phyloP scores from a whole-genome alignment of 2,329 filamentous ascomycete genomes.

The Phyllosticta ampelicida region DNA sequence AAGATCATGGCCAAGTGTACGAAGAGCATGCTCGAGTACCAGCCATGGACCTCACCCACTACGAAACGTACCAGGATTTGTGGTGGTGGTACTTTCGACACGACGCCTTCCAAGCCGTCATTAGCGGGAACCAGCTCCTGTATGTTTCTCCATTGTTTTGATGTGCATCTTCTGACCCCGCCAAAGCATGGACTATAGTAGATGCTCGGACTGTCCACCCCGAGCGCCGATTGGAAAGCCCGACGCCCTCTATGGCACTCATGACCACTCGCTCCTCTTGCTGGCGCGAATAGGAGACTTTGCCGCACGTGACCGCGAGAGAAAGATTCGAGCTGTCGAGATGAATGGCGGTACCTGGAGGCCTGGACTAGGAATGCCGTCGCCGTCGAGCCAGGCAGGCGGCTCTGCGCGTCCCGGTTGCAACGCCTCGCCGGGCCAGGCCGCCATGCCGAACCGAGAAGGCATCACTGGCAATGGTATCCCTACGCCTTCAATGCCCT shows the following conservation, averaged over 20 bases:
- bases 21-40: conserved; percentile 17
- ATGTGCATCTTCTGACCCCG: neutral
- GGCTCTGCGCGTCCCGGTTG: conserved; percentile 9
- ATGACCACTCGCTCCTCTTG: conserved; percentile 76
- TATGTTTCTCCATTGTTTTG: conserved; percentile 40
- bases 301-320: conserved; percentile 60
- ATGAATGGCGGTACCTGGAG: conserved; percentile 47
- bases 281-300: conserved; percentile 73
- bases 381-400: conserved; percentile 10
- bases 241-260: conserved; percentile 75
- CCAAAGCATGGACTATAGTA: conserved; percentile 61
- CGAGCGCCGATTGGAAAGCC: conserved; percentile 66
- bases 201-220: conserved; percentile 82
- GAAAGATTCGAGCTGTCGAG: conserved; percentile 62
- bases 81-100: conserved; percentile 97
- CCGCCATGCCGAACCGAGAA: conserved; percentile 1
- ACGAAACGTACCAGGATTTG: conserved; percentile 71
- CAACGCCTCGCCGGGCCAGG: neutral
- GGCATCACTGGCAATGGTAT: neutral
- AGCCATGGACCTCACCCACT: conserved; percentile 58
- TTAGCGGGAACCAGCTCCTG: conserved; percentile 79
- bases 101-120: conserved; percentile 80
- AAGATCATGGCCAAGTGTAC: conserved; percentile 44
- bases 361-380: conserved; percentile 40
- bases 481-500: conserved; percentile 15